Evolutionary conservation across 2,329 filamentous ascomycete species (phyloP), one percentile per base, ranked within the genome.

Genomic region (Ophiosphaerella korrae): DNA sequence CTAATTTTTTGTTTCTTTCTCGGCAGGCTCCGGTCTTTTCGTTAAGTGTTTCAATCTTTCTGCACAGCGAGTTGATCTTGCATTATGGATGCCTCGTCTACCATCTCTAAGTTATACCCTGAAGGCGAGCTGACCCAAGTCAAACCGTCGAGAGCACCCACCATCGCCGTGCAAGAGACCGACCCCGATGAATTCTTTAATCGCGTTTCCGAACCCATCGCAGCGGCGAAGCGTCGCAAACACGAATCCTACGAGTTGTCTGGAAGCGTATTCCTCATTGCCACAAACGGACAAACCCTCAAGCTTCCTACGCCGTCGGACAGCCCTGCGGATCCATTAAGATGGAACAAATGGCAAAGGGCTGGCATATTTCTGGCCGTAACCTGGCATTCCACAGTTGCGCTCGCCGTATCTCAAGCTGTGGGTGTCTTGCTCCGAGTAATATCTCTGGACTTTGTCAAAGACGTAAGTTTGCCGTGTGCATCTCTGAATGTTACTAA

Each of bases 231-330:
- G 39, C 40, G 40, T 3, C 26, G 24, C 8, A 68, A 66, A 40
- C 64, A 52, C 39, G 60, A 68, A 41, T 68, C 66, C 11, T 68
- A 60, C 48, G 48, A 60, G 21, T 37, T 65, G 14, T 53, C 60
- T 2, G 64, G 66, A 16, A 67, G 59, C 21, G 59, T 63, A 3
- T 68, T 60, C 16, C 60, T 68, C 12, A 53, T 68, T 14, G 61
- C 66, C 7, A 48, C 53, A 3, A 52, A 58, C 14, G 66, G 66
- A 6, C 54, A 46, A n/a, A 66, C 55, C 1, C 45, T 68, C 12
- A 63, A 60, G 13, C 54, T 68, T 0, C 66, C 66, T 8, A 49
- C 64, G 16, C 62, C 66, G 7, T 68, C 66, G 2, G 49, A 64
- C 7, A 67, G 63, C 37, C 48, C 54, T 7, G 46, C 44, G 1